Percentiles rank a stretch among this genome's conserved stretches.
Conservation (phyloP, 179 eudicot species). For the Beta corolliflora region DNA sequence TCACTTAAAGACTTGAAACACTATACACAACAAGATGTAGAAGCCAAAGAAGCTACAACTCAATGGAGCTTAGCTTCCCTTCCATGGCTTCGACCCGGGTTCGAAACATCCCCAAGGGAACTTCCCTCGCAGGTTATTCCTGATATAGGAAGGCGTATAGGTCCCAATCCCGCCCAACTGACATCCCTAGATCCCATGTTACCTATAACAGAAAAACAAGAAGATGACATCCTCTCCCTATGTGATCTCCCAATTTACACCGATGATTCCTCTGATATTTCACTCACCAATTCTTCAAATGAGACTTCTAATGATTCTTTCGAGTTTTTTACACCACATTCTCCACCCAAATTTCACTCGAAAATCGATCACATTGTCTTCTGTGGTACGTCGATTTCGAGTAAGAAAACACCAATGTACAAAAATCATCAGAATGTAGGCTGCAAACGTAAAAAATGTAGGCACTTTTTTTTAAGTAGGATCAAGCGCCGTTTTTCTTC, state of each 20-base stretch:
- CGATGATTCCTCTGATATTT: slow-evolving; percentile 21
- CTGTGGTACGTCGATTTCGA: slow-evolving; percentile 27
- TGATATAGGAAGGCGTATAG: no score
- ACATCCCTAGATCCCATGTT: no score
- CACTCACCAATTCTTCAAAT: slow-evolving; percentile 15
- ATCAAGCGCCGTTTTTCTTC: not conserved
- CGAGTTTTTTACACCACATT: slow-evolving; percentile 20
- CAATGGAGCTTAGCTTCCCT: no score
- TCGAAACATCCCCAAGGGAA: no score
- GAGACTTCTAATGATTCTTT: slow-evolving; percentile 11
- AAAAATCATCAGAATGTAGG: not conserved
- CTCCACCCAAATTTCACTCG: not conserved
- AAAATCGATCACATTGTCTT: slow-evolving; percentile 10
- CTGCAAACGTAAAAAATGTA: not conserved
- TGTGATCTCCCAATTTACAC: slow-evolving; percentile 28
- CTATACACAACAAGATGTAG: not conserved
- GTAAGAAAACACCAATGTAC: slow-evolving; percentile 8
- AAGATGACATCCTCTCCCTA: slow-evolving; percentile 23
- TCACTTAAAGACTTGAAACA: slow-evolving; percentile 17
- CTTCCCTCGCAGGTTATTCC: no score
- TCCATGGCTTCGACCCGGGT: no score
- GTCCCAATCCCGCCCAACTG: no score
- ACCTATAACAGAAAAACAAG: not conserved
- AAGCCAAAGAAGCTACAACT: no score
- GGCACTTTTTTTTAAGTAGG: not conserved